Percentiles rank a stretch among this genome's conserved stretches.
phyloP scores from a whole-genome alignment of 495 filamentous ascomycete species.

The Hypoxylon perforatum region DNA sequence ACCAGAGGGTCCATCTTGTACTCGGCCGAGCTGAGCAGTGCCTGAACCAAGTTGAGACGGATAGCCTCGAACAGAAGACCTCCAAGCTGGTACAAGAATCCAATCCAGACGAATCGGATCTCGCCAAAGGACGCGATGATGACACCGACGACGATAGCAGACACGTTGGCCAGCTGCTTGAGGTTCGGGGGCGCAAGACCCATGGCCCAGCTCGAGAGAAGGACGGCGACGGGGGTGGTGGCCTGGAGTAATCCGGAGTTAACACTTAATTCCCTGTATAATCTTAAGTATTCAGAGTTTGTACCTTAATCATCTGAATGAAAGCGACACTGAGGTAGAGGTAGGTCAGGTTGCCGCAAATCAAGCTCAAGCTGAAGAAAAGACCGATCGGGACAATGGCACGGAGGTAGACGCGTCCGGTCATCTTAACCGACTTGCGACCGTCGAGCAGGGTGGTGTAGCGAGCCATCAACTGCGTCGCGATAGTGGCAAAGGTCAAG shows the following conservation, averaged over 20 bases:
- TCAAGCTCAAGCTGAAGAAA: conserved; percentile 93
- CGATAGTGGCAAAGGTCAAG: conserved; percentile 85
- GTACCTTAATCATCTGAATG: conserved; percentile 94
- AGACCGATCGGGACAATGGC: conserved; percentile 93
- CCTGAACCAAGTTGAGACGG: conserved; percentile 91
- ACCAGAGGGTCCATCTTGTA: conserved; percentile 98
- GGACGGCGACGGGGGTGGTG: conserved; percentile 88
- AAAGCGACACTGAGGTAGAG: conserved; percentile 92
- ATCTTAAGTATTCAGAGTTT: background rate
- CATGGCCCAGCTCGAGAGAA: conserved; percentile 85
- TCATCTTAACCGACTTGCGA: conserved; percentile 93
- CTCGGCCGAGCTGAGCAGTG: conserved; percentile 85
- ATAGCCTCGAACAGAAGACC: conserved; percentile 92
- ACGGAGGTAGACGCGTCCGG: conserved; percentile 86
- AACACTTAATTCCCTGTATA: conserved; percentile 26
- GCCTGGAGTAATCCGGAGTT: conserved; percentile 64
- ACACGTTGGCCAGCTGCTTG: conserved; percentile 85
- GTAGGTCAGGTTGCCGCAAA: conserved; percentile 93
- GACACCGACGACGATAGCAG: conserved; percentile 88
- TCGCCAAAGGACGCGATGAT: conserved; percentile 91
- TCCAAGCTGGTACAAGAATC: conserved; percentile 85
- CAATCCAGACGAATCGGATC: conserved; percentile 88
- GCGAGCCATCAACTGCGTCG: conserved; percentile 89
- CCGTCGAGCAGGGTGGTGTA: conserved; percentile 88
- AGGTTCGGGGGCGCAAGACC: conserved; percentile 80